Base-by-base conservation (phyloP, 2,329 filamentous ascomycete species). In the Penicillium sp. region DNA sequence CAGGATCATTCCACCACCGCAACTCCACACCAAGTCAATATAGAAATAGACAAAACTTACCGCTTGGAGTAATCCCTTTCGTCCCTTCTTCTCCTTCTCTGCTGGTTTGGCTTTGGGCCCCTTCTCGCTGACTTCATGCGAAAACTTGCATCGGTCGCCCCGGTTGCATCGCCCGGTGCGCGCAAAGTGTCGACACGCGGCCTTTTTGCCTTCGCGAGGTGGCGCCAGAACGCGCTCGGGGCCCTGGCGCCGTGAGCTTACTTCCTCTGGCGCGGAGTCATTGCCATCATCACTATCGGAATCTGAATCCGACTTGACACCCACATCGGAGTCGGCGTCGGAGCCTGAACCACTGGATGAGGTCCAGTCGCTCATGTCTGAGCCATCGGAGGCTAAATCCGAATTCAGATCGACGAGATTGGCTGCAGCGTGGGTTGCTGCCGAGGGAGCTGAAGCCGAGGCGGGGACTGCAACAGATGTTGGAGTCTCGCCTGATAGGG, bases 1-100 rank as follows among this genome's bases (percentile, higher is more conserved):
- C 7, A 38, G 30, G 10, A 25, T 30, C 16, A 33, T 13, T n/a
- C 1, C n/a, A 13, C 19, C 35, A 25, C 46, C 30, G 19, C 13
- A 42, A 13, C 22, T 25, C 26, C 25, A 48, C 28, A 13, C 14
- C 11, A 22, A 54, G 11, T 19, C 19, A 5, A 14, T 2, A 26
- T 19, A 14, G 19, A 26, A 42, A 28, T 42, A 33, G 30, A 28
- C 26, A 54, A 38, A 42, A 74, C 77, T 70, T 64, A 80, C 79
- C 59, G 77, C 72, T 62, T 81, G 77, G 56, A 77, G 76, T 54
- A 82, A 70, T 33, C 79, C 76, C 66, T 80, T 79, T 60, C 78
- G 69, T 62, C 64, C 70, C 60, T 70, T 70, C 59, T 69, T 69
- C 62, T 71, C 71, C 40, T 46, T 55, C 42, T 56, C 53, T n/a